These are phyloP conservation scores for Coniophora puteana DNA, from an alignment of 1,284 basidiomycete species.

Conservation along the genomic window DNA sequence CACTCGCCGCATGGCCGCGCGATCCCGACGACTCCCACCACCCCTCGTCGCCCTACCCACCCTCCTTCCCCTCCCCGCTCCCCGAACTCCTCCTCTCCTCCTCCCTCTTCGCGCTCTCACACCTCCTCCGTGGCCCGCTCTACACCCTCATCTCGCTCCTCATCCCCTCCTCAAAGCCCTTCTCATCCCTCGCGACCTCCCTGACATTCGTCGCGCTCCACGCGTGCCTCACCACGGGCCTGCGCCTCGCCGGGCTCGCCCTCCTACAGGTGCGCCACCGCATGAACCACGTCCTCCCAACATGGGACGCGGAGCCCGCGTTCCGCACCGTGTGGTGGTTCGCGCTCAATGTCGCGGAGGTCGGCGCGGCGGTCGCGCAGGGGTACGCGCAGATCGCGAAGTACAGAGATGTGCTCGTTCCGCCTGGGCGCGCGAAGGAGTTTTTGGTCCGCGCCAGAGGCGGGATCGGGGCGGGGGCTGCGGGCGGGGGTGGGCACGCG, in stretches of 20 bases:
- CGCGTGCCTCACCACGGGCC: constrained; percentile 44
- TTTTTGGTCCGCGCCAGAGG: constrained; percentile 28
- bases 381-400: constrained; percentile 63
- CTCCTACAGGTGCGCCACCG: constrained; percentile 48
- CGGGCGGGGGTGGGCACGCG: constrained; percentile 3
- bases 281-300: constrained; percentile 40
- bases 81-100: constrained; percentile 55
- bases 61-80: constrained; percentile 52
- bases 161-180: too few relatives aligned
- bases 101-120: constrained; percentile 57
- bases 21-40: too few relatives aligned
- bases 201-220: constrained; percentile 47
- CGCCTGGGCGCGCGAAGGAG: constrained; percentile 32
- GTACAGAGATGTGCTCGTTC: constrained; percentile 64
- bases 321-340: constrained; percentile 73
- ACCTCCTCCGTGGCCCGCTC: constrained; percentile 51
- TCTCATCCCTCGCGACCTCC: constrained; percentile 30
- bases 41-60: constrained; percentile 30
- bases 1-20: constrained; percentile 41
- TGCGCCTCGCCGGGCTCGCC: constrained; percentile 53
- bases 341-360: constrained; percentile 65
- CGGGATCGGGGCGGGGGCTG: constrained; percentile 1
- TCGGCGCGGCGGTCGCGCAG: constrained; percentile 56
- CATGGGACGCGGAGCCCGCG: constrained; percentile 51
- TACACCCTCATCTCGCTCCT: constrained; percentile 32